Base-by-base conservation (phyloP, 2,329 filamentous ascomycete genomes). In the Mariannaea sp. region DNA sequence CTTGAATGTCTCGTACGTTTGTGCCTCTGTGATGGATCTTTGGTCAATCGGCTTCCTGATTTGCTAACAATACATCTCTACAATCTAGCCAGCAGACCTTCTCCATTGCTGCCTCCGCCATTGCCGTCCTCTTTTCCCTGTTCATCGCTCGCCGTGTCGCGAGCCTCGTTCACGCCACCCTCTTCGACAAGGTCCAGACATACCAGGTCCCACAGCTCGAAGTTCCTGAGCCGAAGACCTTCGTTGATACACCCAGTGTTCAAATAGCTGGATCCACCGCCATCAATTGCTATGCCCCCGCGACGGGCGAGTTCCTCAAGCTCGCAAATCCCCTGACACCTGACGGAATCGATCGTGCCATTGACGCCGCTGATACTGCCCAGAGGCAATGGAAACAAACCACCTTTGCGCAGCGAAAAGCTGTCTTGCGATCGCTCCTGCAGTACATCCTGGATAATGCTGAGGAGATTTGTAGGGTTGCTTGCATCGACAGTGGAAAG, bases 401-500 rank as follows among this genome's bases (percentile, higher is more conserved):
- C 1, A 87, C 83, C 1, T 96, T 97, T 68, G 75, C 81, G 7
- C 81, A 96, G 70, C 82, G 94, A 55, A 82, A 87, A 60, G 86
- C 83, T 64, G 90, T 99, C 39, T 79, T 99, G 58, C 85, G 86
- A 55, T 90, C 90, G 6, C 78, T 99, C 67, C 78, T 96, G 63
- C 87, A 86, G 72, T 87, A 92, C 64, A 81, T 99, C 8, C 81
- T 99, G 53, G 89, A 95, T 60, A 88, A 97, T 69, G 92, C 97
- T 70, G 88, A 93, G 60, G 81, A 87, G 20, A 95, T 99, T 64
- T 92, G 91, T 65, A 82, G 84, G 13, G 84, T 91, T 24, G 93
- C 92, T 43, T 95, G 90, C 67, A 80, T 96, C 29, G 94, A 99
- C 74, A 95, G 90, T 35, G 94, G 94, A 59, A 99, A 99, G 80